phyloP scores from a whole-genome alignment of 139 green algal species.

The Trebouxia sp. region DNA sequence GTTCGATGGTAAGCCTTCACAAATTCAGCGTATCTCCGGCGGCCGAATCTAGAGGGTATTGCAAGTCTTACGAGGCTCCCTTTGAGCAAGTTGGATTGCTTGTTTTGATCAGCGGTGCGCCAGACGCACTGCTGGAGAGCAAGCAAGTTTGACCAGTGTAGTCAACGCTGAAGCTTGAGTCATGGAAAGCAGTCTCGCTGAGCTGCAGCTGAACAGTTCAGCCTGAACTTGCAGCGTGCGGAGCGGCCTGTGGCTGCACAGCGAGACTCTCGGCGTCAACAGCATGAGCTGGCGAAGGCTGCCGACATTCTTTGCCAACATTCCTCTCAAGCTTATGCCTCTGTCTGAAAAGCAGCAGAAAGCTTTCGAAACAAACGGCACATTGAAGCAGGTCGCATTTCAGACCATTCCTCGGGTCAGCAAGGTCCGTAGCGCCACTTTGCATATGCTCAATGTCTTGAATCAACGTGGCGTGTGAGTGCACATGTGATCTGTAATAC shows the following conservation, averaged over 20 bases:
- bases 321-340: constrained; percentile 64
- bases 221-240: neutral
- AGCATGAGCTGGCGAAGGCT: constrained; percentile 59
- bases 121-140: too few relatives aligned
- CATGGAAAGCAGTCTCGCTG: neutral
- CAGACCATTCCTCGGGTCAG: constrained; percentile 72
- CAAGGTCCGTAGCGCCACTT: too few relatives aligned
- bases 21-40: too few relatives aligned
- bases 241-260: too few relatives aligned
- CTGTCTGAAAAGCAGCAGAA: constrained; percentile 54
- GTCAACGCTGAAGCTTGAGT: neutral
- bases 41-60: too few relatives aligned
- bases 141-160: neutral
- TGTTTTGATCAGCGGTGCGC: neutral
- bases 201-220: neutral
- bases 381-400: constrained; percentile 73
- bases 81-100: too few relatives aligned
- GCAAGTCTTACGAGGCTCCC: too few relatives aligned
- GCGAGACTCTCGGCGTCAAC: too few relatives aligned
- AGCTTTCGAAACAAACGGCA: constrained; percentile 66
- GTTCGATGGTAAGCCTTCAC: too few relatives aligned
- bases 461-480: neutral
- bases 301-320: constrained; percentile 65
- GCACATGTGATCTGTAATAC: neutral
- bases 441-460: neutral